These are phyloP conservation scores for Filobasidium floriforme DNA, from an alignment of 768 basidiomycete genomes.

Conservation along the genomic window DNA sequence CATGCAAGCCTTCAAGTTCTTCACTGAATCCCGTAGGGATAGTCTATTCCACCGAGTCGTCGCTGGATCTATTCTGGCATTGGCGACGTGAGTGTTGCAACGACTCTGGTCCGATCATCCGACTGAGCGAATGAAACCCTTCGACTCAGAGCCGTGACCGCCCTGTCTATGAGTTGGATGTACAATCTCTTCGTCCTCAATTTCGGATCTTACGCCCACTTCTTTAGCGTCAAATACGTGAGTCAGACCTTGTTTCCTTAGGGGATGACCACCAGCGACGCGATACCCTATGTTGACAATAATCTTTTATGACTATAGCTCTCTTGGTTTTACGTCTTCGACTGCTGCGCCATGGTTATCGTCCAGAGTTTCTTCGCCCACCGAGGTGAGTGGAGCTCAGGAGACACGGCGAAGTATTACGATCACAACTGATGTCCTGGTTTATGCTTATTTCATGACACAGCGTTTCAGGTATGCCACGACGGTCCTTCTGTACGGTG, in stretches of 20 bases:
- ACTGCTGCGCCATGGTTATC: conserved; percentile 10
- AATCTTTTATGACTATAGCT: background rate
- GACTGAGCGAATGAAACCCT: background rate
- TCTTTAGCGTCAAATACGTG: conserved; percentile 13
- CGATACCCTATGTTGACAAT: background rate
- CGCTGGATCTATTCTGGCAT: background rate
- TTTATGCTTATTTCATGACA: too few species aligned
- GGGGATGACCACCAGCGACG: background rate
- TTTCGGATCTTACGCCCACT: conserved; percentile 11
- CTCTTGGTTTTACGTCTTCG: conserved; percentile 19
- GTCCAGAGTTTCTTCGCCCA: conserved; percentile 17
- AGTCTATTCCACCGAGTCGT: background rate
- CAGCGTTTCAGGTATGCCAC: too few species aligned
- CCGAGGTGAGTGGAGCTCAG: conserved; percentile 10
- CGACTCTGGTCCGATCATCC: background rate
- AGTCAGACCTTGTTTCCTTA: background rate
- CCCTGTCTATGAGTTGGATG: conserved; percentile 12
- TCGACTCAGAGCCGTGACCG: conserved; percentile 1
- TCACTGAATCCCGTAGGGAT: background rate
- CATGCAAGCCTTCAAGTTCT: conserved; percentile 15
- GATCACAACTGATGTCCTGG: too few species aligned
- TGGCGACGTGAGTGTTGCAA: conserved; percentile 7
- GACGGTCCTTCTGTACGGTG: too few species aligned
- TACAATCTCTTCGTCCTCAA: conserved; percentile 13
- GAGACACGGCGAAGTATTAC: too few species aligned